phyloP scores from a whole-genome alignment of 768 basidiomycete species.

The Tulasnella sp. region DNA sequence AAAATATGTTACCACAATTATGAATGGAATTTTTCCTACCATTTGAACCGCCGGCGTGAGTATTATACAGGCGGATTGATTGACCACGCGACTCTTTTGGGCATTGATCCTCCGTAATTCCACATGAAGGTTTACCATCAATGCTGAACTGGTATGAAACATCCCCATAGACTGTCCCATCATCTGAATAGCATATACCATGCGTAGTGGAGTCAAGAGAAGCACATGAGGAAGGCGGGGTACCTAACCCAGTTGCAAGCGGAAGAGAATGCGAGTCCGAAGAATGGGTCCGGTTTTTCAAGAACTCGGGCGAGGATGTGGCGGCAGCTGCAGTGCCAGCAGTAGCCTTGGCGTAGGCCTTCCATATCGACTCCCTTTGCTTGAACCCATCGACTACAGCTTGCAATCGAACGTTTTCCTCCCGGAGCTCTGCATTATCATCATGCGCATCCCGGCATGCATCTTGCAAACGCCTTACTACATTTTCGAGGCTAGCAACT shows the following conservation, averaged over 20 bases:
- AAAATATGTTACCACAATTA: too few species aligned
- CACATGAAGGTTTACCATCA: too few species aligned
- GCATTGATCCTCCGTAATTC: too few species aligned
- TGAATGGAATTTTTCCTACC: too few species aligned
- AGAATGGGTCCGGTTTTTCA: constrained; percentile 29
- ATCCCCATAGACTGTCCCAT: constrained; percentile 13
- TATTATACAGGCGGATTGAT: too few species aligned
- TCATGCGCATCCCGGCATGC: constrained; percentile 55
- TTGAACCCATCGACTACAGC: constrained; percentile 22
- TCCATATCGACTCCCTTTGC: constrained; percentile 36
- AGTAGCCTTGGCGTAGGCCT: constrained; percentile 17
- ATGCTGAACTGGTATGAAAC: constrained; percentile 6
- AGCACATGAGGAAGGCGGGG: constrained; percentile 4
- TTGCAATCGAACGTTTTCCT: constrained; percentile 47
- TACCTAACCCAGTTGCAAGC: constrained; percentile 9
- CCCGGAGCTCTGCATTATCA: constrained; percentile 47
- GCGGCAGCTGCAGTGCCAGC: constrained; percentile 21
- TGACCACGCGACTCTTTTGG: too few species aligned
- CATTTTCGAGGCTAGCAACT: constrained; percentile 77
- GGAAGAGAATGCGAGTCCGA: constrained; percentile 38
- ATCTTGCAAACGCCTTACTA: constrained; percentile 72
- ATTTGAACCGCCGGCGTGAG: too few species aligned
- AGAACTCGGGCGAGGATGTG: not conserved
- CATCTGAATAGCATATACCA: constrained; percentile 9
- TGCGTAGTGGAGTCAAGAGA: not conserved